Conservation (phyloP, 2,329 filamentous ascomycete genomes). For the Mariannaea elegans region DNA sequence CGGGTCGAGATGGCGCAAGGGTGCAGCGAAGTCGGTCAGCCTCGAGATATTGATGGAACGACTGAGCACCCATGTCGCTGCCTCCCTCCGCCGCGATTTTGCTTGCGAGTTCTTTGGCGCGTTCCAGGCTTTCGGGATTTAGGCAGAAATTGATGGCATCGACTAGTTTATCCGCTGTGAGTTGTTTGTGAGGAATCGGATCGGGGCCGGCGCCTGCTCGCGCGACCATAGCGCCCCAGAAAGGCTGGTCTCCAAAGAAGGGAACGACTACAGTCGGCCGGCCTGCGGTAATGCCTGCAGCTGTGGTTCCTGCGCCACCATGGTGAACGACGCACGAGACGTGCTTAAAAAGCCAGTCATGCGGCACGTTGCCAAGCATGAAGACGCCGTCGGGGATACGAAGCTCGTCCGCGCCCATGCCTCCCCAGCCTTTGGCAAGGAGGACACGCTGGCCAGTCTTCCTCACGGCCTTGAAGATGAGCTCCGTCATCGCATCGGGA, state of each 20-base stretch:
- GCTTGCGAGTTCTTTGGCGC: conserved; percentile 1
- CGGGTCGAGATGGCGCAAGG: conserved; percentile 71
- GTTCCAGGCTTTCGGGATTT: not conserved
- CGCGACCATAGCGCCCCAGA: conserved; percentile 31
- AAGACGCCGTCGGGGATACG: conserved; percentile 61
- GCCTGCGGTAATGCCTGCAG: conserved; percentile 72
- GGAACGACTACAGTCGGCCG: conserved; percentile 77
- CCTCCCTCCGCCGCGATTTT: conserved; percentile 6
- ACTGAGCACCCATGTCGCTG: conserved; percentile 5
- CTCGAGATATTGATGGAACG: conserved; percentile 11
- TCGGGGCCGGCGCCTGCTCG: conserved; percentile 18
- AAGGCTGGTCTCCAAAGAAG: conserved; percentile 66
- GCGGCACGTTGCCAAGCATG: conserved; percentile 75
- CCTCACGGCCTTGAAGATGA: conserved; percentile 72
- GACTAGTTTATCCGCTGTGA: not conserved
- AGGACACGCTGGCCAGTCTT: conserved; percentile 70
- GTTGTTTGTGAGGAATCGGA: conserved; percentile 17
- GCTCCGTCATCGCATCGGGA: conserved; percentile 68
- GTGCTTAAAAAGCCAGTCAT: conserved; percentile 76
- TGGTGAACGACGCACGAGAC: conserved; percentile 74
- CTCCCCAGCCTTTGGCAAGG: conserved; percentile 77
- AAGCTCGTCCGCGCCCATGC: conserved; percentile 65
- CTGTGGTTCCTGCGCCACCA: conserved; percentile 74
- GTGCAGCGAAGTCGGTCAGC: conserved; percentile 72
- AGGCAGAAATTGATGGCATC: conserved; percentile 18